phyloP scores from a whole-genome alignment of 805 yeast species.

The Pichia paraexigua region DNA sequence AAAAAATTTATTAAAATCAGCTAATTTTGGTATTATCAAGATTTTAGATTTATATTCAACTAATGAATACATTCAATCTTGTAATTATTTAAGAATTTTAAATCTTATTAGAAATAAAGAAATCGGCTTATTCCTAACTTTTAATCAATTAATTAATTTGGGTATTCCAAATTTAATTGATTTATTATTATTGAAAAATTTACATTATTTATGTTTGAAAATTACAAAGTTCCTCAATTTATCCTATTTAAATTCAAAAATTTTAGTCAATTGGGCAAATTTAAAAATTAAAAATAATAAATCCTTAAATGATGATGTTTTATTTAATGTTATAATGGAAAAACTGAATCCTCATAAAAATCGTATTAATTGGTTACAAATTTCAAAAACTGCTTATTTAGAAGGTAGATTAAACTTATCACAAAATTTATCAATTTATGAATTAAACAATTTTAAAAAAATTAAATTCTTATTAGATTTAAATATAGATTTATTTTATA shows the following conservation, averaged over 20 bases:
- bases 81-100: slow-evolving; percentile 56
- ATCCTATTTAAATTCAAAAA: slow-evolving; percentile 33
- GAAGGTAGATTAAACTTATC: slow-evolving; percentile 77
- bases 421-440: slow-evolving; percentile 57
- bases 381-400: slow-evolving; percentile 60
- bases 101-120: slow-evolving; percentile 60
- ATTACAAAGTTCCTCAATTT: slow-evolving; percentile 43
- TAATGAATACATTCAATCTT: slow-evolving; percentile 51
- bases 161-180: slow-evolving; percentile 52
- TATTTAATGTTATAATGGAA: slow-evolving; percentile 42
- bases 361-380: slow-evolving; percentile 47
- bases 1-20: slow-evolving; percentile 70
- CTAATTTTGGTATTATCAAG: slow-evolving; percentile 74
- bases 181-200: slow-evolving; percentile 49
- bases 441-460: slow-evolving; percentile 54
- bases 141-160: slow-evolving; percentile 39
- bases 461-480: slow-evolving; percentile 58
- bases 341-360: slow-evolving; percentile 31
- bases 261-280: slow-evolving; percentile 78
- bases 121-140: slow-evolving; percentile 63
- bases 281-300: slow-evolving; percentile 51
- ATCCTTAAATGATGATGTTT: slow-evolving; percentile 48
- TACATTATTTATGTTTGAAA: slow-evolving; percentile 56
- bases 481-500: slow-evolving; percentile 41
- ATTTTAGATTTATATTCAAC: slow-evolving; percentile 44